These are phyloP conservation scores for Blastocladiella britannica DNA, from an alignment of 192 early-diverging fungal species.

Conservation along the genomic window DNA sequence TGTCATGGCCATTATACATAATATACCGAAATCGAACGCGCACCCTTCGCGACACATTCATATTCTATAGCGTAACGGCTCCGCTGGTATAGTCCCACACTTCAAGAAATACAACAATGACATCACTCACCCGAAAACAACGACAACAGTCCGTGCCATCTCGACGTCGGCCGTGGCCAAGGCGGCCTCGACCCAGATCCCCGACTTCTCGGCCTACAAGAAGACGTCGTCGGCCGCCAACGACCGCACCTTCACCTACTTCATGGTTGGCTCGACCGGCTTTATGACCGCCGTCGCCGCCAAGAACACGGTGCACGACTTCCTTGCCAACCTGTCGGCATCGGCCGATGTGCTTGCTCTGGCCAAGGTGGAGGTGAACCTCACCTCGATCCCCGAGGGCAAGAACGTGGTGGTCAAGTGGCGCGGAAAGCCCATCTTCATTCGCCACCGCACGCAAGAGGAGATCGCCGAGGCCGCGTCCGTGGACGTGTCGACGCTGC, in stretches of 20 bases:
- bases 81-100: too few species aligned
- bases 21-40: too few species aligned
- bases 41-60: too few species aligned
- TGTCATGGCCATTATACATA: neutral
- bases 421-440: slow-evolving; percentile 97
- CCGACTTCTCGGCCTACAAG: slow-evolving; percentile 58
- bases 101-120: too few species aligned
- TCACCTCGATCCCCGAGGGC: slow-evolving; percentile 79
- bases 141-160: neutral
- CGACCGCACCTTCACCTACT: slow-evolving; percentile 65
- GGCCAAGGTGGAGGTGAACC: slow-evolving; percentile 91
- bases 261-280: slow-evolving; percentile 80
- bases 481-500: slow-evolving; percentile 56
- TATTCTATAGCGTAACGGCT: too few species aligned
- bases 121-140: too few species aligned
- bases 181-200: slow-evolving; percentile 38
- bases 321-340: slow-evolving; percentile 67
- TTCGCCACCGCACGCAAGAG: slow-evolving; percentile 82
- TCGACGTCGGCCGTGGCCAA: neutral
- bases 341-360: slow-evolving; percentile 96
- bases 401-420: slow-evolving; percentile 96
- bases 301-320: slow-evolving; percentile 74
- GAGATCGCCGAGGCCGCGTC: slow-evolving; percentile 85
- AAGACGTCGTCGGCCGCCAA: slow-evolving; percentile 33
- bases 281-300: slow-evolving; percentile 58